Evolutionary conservation across 495 filamentous ascomycete genomes (phyloP), one percentile per base, ranked within the genome.

Genomic region (Chaetomium fimeti): DNA sequence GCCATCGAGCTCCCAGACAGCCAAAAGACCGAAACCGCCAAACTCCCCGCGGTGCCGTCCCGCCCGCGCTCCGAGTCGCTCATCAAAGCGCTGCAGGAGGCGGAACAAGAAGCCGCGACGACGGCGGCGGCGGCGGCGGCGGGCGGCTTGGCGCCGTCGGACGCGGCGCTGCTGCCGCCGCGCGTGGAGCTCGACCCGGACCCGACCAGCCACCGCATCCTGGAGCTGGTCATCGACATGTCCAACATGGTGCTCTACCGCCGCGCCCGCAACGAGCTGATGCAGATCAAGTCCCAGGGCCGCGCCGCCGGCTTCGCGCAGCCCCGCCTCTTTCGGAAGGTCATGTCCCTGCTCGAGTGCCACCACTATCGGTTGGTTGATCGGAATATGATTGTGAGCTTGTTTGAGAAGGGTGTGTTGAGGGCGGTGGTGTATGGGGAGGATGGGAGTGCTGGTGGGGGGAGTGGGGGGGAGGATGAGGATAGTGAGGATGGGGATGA

Each of bases 341-440:
- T 93, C 61, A 87, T 98, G 80, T 82, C 79, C 38, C 78, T 97
- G 38, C 81, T 98, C n/a, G 94, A 97, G 77, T 87, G 85, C 57
- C 92, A 97, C 66, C 91, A 94, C 69, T 98, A 91, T 74, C 85
- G 93, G 36, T 81, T 98, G 25, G 86, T 85, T 7, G 87, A 91
- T 55, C 88, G 93, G 48, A 88, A 91, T 48, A 92, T 95, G 74
- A 87, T 97, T 40, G 86, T 97, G 56, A 92, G 97, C 72, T 78
- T 98, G 27, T 98, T 98, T 74, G 93, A 98, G 67, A 93, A 91
- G 76, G 86, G 82, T 42, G 91, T 98, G 29, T 79, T 98, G 74
- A 80, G 91, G 67, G 84, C 86, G 48, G 90, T 97, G 60, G 88
- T 98, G 12, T 81, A 82, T 63, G 83, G 78, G 20, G 82, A 85